Conservation (phyloP, 495 filamentous ascomycete species). For the Neurospora sp. region DNA sequence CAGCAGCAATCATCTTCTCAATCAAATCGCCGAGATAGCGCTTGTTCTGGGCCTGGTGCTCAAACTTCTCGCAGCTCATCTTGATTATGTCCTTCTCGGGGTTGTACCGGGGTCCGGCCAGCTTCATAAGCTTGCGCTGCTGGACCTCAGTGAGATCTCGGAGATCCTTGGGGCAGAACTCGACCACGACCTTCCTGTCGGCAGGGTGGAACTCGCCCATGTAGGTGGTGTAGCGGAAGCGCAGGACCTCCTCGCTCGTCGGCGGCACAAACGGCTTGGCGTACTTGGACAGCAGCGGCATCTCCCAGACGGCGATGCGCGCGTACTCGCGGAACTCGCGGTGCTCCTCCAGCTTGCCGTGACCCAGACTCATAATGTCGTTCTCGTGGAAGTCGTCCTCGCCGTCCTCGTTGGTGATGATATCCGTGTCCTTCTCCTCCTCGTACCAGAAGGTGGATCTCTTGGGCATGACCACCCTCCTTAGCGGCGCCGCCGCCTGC, state of each 20-base stretch:
- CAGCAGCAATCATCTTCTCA: conserved; percentile 59
- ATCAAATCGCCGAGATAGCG: conserved; percentile 77
- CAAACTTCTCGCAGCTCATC: conserved; percentile 86
- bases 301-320: conserved; percentile 85
- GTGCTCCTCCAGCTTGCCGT: conserved; percentile 81
- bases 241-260: conserved; percentile 52
- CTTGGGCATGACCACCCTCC: conserved; percentile 3
- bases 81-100: conserved; percentile 72
- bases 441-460: conserved; percentile 28
- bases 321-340: conserved; percentile 84
- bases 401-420: conserved; percentile 28
- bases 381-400: conserved; percentile 50
- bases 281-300: conserved; percentile 78
- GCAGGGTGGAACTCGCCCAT: conserved; percentile 91
- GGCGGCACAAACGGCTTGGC: conserved; percentile 73
- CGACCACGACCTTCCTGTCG: conserved; percentile 84
- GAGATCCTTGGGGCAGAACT: conserved; percentile 64
- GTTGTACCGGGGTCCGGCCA: conserved; percentile 84
- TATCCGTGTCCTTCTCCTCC: conserved; percentile 31
- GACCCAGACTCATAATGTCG: conserved; percentile 70
- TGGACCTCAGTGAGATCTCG: conserved; percentile 52
- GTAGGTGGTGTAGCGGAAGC: conserved; percentile 96
- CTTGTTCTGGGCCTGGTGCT: conserved; percentile 89
- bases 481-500: not conserved
- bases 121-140: conserved; percentile 72